Conservation (phyloP, 176 grass and related monocot genomes). For the Avena insularis region DNA sequence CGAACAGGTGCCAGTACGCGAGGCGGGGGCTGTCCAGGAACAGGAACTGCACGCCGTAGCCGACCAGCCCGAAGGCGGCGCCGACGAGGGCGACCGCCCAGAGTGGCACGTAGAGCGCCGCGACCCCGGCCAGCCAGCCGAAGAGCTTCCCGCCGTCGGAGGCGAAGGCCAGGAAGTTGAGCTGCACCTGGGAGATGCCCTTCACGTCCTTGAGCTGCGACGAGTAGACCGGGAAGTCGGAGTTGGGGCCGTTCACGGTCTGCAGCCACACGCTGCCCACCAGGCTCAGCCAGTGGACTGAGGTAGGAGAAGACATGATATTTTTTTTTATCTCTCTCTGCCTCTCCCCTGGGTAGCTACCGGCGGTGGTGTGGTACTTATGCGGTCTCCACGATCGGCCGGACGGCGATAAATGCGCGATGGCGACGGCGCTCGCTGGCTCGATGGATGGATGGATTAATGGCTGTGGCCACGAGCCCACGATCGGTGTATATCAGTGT, state of each 20-base stretch:
- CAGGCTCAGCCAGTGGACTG: conserved; percentile 81
- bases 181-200: conserved; percentile 78
- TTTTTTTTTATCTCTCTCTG: conserved; percentile 4
- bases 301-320: conserved; percentile 63
- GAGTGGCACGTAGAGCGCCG: conserved; percentile 66
- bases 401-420: conserved; percentile 47
- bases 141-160: conserved; percentile 94
- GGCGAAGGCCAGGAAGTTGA: conserved; percentile 94
- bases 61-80: conserved; percentile 66
- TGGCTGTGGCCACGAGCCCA: conserved; percentile 43
- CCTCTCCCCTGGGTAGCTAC: conserved; percentile 14
- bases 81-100: conserved; percentile 72
- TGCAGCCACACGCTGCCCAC: conserved; percentile 94
- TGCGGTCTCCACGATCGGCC: conserved; percentile 38
- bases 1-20: conserved; percentile 81
- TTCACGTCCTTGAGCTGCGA: conserved; percentile 85
- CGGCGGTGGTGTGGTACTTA: conserved; percentile 44
- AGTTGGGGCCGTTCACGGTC: conserved; percentile 86
- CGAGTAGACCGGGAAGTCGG: conserved; percentile 96
- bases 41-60: conserved; percentile 87
- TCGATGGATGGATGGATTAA: neutral
- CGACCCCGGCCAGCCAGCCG: conserved; percentile 86
- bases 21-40: conserved; percentile 56
- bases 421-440: conserved; percentile 24
- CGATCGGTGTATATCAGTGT: neutral